Evolutionary conservation across 2,329 filamentous ascomycete genomes (phyloP).

Genomic region (Aspergillus sp.): DNA sequence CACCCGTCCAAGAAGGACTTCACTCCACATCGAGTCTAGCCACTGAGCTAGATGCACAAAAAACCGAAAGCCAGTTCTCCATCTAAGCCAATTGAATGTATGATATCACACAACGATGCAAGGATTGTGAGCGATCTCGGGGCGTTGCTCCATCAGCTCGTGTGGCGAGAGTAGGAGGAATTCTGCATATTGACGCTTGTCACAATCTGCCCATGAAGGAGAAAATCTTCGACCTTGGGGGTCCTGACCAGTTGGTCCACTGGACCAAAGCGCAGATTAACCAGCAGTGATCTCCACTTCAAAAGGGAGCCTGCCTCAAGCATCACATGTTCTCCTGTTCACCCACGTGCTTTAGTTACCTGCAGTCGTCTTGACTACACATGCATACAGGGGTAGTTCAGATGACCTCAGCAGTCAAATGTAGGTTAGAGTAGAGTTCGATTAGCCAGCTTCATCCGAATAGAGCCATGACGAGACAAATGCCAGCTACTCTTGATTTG

Average conservation of each 20-base stretch:
- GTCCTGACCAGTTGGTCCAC: neutral
- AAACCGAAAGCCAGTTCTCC: neutral
- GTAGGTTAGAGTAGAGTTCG: neutral
- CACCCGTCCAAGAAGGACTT: neutral
- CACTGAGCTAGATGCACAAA: neutral
- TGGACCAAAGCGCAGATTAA: neutral
- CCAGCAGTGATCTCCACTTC: neutral
- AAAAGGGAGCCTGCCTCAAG: neutral
- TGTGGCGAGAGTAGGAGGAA: neutral
- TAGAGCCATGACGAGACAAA: neutral
- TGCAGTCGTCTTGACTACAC: neutral
- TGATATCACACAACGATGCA: neutral
- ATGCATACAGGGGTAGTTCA: neutral
- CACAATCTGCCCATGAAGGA: neutral
- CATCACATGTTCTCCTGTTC: neutral
- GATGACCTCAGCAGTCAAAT: neutral
- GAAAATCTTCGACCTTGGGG: neutral
- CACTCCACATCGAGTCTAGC: neutral
- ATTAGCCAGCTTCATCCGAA: neutral
- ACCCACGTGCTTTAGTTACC: neutral
- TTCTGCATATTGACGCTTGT: neutral
- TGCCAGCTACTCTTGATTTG: neutral
- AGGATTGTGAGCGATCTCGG: neutral
- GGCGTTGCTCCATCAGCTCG: neutral
- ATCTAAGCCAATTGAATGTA: neutral